Base-by-base conservation (phyloP, 306 rosid species). In the Corylus americana region DNA sequence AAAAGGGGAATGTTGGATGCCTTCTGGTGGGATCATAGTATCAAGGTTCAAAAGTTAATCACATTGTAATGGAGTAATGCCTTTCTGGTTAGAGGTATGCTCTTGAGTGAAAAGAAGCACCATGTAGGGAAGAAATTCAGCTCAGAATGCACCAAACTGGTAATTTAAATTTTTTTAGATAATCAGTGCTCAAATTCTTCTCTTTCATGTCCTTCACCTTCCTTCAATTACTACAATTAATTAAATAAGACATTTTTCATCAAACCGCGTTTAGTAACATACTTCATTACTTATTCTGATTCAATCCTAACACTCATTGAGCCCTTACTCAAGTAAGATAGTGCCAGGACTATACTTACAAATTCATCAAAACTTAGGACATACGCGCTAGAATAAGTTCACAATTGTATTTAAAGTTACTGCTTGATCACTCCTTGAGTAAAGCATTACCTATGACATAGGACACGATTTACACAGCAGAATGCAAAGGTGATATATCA, bases 71-170 rank as follows among this genome's bases (percentile, higher is more conserved):
- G 35, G 44, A 48, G 61, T 47, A 44, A 70, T 71, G 8, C 74
- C 49, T 11, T 44, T 54, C 58, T 16, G 74, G 14, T 35, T n/a
- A 79, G 74, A 76, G 59, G 47, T 59, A 55, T 20, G 53, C 39
- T 71, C 31, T 72, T 55, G 51, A 44, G 44, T 68, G 48, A 50
- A 73, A 79, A 51, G 62, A 20, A 71, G 37, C 22, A 42, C 27
- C 62, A 80, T 55, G 74, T 79, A 53, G 29, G 71, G 77, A 67
- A 64, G 62, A 75, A 78, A 39, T 76, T 74, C 48, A 55, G 45
- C 76, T 37, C 71, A 69, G 54, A 61, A 69, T 49, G 59, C 18
- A 55, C 44, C 71, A 49, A 78, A 54, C 67, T 70, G 22, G 39
- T 0, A 14, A 64, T 63, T 55, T 35, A 45, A 29, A 18, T 72